These are phyloP conservation scores for Diplocarpon rosae DNA, from an alignment of 2,329 filamentous ascomycete species.

Conservation along the genomic window DNA sequence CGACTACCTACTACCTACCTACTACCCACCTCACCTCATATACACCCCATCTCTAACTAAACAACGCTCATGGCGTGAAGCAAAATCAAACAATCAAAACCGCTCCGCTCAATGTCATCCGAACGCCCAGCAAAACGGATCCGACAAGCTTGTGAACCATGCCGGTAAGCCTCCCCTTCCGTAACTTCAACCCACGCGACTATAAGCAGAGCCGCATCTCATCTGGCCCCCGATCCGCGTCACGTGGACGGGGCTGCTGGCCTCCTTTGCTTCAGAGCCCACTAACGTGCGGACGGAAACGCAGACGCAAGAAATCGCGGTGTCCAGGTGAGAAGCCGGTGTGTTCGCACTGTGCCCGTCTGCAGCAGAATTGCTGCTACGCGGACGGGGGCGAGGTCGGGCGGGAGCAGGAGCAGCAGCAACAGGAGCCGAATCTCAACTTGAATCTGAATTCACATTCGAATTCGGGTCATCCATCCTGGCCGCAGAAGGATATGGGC, in stretches of 20 bases:
- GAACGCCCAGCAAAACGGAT: conserved; percentile 25
- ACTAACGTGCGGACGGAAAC: conserved; percentile 22
- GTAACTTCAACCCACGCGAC: too few relatives aligned
- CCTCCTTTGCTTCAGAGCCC: background rate
- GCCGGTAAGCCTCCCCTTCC: conserved; percentile 24
- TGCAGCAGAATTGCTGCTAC: conserved; percentile 37
- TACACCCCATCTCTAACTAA: too few relatives aligned
- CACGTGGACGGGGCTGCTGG: background rate
- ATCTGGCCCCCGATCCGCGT: background rate
- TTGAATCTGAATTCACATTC: too few relatives aligned
- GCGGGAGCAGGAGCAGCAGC: background rate
- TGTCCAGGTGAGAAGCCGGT: conserved; percentile 39
- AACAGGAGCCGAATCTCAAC: too few relatives aligned
- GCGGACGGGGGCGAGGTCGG: conserved; percentile 23
- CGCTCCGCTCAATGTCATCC: conserved; percentile 9
- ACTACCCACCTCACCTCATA: too few relatives aligned
- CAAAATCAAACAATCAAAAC: too few relatives aligned
- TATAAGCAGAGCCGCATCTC: too few relatives aligned
- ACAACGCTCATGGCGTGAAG: too few relatives aligned
- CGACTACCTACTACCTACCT: too few relatives aligned
- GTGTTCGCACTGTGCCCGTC: conserved; percentile 38
- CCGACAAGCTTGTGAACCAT: conserved; percentile 29
- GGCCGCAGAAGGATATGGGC: too few relatives aligned
- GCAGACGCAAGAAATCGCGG: conserved; percentile 40
- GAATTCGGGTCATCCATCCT: too few relatives aligned